These are phyloP conservation scores for Neospora caninum DNA, from an alignment of 169 alveolate species.

Conservation along the genomic window DNA sequence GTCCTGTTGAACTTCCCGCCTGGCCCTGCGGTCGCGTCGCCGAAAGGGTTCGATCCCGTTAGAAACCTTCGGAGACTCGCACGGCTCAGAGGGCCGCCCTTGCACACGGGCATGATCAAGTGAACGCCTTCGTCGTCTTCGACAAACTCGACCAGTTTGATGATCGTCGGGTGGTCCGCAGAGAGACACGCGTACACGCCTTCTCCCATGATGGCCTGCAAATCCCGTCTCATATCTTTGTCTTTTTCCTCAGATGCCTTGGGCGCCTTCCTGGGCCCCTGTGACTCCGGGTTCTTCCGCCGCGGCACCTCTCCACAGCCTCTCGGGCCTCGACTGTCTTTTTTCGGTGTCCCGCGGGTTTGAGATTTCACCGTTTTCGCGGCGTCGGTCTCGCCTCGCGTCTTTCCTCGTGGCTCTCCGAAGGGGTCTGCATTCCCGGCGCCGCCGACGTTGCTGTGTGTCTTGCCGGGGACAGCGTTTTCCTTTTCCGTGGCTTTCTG, in stretches of 20 bases:
- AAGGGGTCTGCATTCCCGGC: too few species aligned
- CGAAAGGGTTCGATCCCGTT: background rate
- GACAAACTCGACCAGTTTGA: background rate
- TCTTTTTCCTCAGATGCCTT: background rate
- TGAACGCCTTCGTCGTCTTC: constrained; percentile 40
- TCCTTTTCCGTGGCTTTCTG: too few species aligned
- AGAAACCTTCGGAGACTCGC: background rate
- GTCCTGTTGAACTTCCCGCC: background rate
- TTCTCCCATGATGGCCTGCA: constrained; percentile 40
- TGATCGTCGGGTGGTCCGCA: background rate
- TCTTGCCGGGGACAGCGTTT: too few species aligned
- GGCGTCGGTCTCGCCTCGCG: background rate
- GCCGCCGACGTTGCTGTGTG: too few species aligned
- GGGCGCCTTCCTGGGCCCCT: background rate
- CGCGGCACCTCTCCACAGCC: background rate
- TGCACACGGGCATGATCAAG: constrained; percentile 31
- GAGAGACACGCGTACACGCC: constrained; percentile 19
- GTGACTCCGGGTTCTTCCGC: background rate
- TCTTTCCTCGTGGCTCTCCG: too few species aligned
- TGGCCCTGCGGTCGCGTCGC: background rate
- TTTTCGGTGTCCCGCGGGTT: background rate
- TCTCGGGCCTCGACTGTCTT: background rate
- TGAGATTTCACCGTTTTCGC: background rate
- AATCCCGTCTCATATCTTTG: background rate
- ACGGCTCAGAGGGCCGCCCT: background rate